Evolutionary conservation across 2,329 filamentous ascomycete genomes (phyloP).

Genomic region (Tolypocladium nubicola): DNA sequence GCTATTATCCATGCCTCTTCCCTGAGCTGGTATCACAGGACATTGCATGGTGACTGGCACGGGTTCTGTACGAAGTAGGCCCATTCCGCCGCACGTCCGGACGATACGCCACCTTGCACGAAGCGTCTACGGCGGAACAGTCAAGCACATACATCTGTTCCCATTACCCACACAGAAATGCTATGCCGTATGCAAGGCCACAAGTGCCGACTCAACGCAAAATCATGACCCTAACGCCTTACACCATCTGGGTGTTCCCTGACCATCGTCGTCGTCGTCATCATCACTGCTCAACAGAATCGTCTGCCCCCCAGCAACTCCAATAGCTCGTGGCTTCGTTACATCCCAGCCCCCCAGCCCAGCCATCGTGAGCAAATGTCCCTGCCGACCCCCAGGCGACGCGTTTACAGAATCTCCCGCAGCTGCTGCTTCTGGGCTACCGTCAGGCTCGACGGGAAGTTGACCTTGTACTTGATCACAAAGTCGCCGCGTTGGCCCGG

Average conservation of each 20-base stretch:
- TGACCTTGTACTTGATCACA: slow-evolving; percentile 82
- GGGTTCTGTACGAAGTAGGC: no score
- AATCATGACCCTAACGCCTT: slow-evolving; percentile 6
- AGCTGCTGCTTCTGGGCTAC: slow-evolving; percentile 68
- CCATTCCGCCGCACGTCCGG: no score
- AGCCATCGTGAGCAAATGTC: not conserved
- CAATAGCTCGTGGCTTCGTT: not conserved
- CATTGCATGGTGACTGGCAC: no score
- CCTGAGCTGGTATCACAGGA: not conserved
- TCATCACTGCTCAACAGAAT: not conserved
- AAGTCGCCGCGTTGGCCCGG: slow-evolving; percentile 78
- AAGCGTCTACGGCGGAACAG: not conserved
- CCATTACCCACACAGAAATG: not conserved
- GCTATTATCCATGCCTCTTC: not conserved
- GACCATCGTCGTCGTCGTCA: slow-evolving; percentile 1
- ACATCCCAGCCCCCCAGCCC: not conserved
- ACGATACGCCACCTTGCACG: not conserved
- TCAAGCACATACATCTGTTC: not conserved
- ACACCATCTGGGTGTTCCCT: slow-evolving; percentile 4
- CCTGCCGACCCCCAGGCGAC: not conserved
- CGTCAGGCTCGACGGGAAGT: slow-evolving; percentile 75
- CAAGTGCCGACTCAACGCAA: not conserved
- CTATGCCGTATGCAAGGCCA: slow-evolving; percentile 1
- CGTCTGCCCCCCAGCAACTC: not conserved
- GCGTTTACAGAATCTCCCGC: slow-evolving; percentile 59